Base-by-base conservation (phyloP, 352 stramenopile species). In the Phytopythium aichiense region DNA sequence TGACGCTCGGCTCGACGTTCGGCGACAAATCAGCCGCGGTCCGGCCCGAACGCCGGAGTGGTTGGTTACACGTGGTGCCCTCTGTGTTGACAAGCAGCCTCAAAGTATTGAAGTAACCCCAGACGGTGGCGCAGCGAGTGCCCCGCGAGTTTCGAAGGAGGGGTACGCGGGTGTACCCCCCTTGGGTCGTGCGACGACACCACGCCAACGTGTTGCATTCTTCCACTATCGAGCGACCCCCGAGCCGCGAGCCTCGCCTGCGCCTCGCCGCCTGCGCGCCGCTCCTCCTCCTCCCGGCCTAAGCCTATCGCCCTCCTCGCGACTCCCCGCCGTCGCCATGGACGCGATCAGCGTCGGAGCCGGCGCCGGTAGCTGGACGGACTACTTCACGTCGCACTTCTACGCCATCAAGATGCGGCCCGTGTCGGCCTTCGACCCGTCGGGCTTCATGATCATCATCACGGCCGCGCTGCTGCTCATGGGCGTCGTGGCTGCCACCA, bases 361-460 rank as follows among this genome's bases (percentile, higher is more conserved):
- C 55, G 28, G 53, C 53, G 12, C 2, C 55, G 40, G 55, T 38
- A 82, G 66, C 73, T 92, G 79, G 84, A 76, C 62, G 31, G 65
- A 75, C 61, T 90, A 91, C 71, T 83, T 92, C 60, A 83, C 78
- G 40, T 85, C 84, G 59, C 86, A 95, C 65, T 95, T 95, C 72
- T 88, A 92, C 72, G 81, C 76, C 33, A 80, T 89, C 72, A 89
- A 92, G 68, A 88, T 87, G 67, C 79, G 81, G 18, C 86, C 86
- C 33, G 86, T 91, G 57, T 93, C 86, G 64, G 76, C 80, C 23
- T 93, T 94, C 60, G 86, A 94, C 56, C 86, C 86, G 51, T 91
- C 86, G n/a, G 86, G 86, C 58, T 93, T 92, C 67, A 75, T 94
- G 69, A 88, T 94, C 70, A 64, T 94, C 68, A 68, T 91, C 56